These are phyloP conservation scores for Ascoidea tarda DNA, from an alignment of 805 yeast genomes.

Conservation along the genomic window DNA sequence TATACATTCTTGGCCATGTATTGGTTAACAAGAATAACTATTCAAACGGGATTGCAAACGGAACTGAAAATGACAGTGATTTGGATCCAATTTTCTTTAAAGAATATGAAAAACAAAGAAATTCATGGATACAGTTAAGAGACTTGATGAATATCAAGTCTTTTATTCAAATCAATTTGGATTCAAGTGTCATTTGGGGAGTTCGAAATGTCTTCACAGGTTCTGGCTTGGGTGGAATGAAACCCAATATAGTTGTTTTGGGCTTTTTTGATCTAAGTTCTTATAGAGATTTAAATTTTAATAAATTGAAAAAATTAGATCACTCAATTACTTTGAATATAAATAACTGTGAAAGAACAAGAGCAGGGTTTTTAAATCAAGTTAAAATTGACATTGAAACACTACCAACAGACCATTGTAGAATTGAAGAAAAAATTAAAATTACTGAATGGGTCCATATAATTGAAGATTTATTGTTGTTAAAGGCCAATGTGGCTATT, in stretches of 20 bases:
- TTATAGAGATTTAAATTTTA: conserved; percentile 14
- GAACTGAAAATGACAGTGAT: conserved; percentile 38
- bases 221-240: conserved; percentile 97
- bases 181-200: conserved; percentile 88
- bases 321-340: not conserved
- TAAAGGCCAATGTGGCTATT: conserved; percentile 86
- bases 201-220: conserved; percentile 84
- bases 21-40: conserved; percentile 48
- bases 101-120: conserved; percentile 58
- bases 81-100: not conserved
- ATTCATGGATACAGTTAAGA: conserved; percentile 75
- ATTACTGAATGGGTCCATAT: conserved; percentile 84
- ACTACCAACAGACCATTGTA: conserved; percentile 59
- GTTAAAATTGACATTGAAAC: conserved; percentile 3
- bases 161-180: conserved; percentile 83
- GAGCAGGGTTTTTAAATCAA: not conserved
- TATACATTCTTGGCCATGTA: conserved; percentile 87
- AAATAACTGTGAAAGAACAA: conserved; percentile 1
- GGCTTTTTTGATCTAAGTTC: conserved; percentile 72
- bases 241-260: conserved; percentile 84
- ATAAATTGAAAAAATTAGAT: too few species aligned
- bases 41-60: too few species aligned
- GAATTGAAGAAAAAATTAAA: conserved; percentile 53
- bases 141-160: conserved; percentile 76
- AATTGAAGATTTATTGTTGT: conserved; percentile 74